Evolutionary conservation across 2,329 filamentous ascomycete genomes (phyloP).

Genomic region (Stylonectria norvegica): DNA sequence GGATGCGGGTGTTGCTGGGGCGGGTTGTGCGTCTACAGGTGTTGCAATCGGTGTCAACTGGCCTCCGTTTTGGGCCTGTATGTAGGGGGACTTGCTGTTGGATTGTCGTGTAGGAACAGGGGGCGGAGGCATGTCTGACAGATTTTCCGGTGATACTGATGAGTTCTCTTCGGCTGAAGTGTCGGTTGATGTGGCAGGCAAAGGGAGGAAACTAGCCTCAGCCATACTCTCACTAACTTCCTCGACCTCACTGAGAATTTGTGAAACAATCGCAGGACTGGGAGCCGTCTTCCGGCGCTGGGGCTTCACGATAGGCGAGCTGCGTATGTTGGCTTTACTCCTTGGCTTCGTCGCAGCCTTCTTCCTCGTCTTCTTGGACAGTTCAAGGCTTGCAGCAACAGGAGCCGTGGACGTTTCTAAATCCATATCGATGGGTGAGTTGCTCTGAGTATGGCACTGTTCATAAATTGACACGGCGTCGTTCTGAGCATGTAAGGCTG

Average conservation of each 20-base stretch:
- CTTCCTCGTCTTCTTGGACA: constrained; percentile 52
- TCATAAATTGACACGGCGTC: constrained; percentile 20
- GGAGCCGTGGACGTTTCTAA: constrained; percentile 42
- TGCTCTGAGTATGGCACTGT: constrained; percentile 33
- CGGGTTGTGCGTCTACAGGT: constrained; percentile 33
- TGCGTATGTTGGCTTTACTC: constrained; percentile 54
- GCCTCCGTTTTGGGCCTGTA: constrained; percentile 50
- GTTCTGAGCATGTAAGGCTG: constrained; percentile 63
- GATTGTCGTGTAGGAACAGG: constrained; percentile 65
- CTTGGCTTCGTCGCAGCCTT: constrained; percentile 51
- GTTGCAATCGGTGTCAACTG: constrained; percentile 22
- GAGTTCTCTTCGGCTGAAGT: constrained; percentile 59
- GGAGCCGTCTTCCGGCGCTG: constrained; percentile 51
- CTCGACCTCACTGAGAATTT: constrained; percentile 52
- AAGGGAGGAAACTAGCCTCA: constrained; percentile 37
- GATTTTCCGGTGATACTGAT: constrained; percentile 61
- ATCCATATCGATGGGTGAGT: constrained; percentile 58
- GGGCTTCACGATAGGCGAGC: constrained; percentile 71
- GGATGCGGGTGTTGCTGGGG: constrained; percentile 68
- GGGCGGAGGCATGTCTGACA: constrained; percentile 65
- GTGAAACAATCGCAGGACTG: constrained; percentile 54
- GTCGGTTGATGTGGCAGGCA: constrained; percentile 43
- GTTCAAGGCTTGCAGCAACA: constrained; percentile 41
- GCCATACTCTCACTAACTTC: constrained; percentile 34
- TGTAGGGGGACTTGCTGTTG: constrained; percentile 64